Evolutionary conservation across 164 flowering plant species (phyloP).

Genomic region (Warburgia ugandensis): DNA sequence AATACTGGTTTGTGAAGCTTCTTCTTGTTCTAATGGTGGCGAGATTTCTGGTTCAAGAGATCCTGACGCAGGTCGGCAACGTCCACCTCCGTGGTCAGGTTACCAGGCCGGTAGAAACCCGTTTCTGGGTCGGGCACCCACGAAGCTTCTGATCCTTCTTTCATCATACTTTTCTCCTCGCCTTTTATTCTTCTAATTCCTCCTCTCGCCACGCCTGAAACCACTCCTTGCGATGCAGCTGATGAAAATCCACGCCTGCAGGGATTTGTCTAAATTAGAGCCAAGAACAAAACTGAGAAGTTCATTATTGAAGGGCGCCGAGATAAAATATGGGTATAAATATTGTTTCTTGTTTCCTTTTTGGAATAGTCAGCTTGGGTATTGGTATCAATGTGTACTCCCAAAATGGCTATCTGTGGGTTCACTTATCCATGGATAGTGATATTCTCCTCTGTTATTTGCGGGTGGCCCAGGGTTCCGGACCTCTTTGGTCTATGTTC

Average conservation of each 20-base stretch:
- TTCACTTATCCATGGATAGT: too few species aligned
- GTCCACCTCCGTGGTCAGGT: slow-evolving; percentile 6
- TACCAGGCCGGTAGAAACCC: slow-evolving; percentile 6
- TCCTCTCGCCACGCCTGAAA: background rate
- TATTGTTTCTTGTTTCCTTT: too few species aligned
- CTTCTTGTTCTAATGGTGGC: background rate
- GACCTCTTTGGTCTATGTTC: too few species aligned
- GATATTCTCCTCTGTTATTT: too few species aligned
- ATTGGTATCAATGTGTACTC: too few species aligned
- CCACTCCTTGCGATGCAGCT: background rate
- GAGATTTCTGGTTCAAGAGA: slow-evolving; percentile 4
- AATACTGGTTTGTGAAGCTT: background rate
- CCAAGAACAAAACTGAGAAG: too few species aligned
- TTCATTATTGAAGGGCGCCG: too few species aligned
- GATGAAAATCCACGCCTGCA: background rate
- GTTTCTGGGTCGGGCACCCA: slow-evolving; percentile 16
- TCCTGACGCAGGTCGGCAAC: slow-evolving; percentile 6
- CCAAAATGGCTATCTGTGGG: too few species aligned
- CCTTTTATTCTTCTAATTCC: background rate
- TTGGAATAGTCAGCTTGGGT: too few species aligned
- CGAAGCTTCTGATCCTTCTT: background rate
- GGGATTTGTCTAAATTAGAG: too few species aligned
- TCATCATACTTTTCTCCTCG: background rate
- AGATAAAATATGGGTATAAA: too few species aligned
- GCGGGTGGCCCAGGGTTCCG: too few species aligned